Evolutionary conservation across 1,284 basidiomycete species (phyloP), one percentile per base, ranked within the genome.

Genomic region (Ustilago tritici): DNA sequence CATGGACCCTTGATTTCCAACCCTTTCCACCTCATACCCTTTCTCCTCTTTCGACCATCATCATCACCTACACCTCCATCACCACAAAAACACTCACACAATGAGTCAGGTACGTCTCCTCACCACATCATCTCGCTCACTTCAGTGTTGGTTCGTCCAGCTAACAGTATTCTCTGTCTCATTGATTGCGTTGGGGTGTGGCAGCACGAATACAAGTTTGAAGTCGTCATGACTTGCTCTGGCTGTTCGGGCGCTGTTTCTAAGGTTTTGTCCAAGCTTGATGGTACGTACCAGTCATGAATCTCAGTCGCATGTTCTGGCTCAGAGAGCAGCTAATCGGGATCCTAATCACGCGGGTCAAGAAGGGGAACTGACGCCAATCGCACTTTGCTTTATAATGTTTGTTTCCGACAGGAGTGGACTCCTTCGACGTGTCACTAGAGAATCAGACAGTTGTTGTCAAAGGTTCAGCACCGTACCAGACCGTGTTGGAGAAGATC

Each of bases 211-310:
- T 91, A 91, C 87, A 88, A 90, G 80, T 91, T 91, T 79, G 88
- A 91, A 70, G 90, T 91, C 74, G 90, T 90, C 92, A 95, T 95
- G 93, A 90, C 91, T 40, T 95, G 93, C 87, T 82, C 86, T 40
- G 93, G 93, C 36, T 95, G 93, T 88, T 93, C 92, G 35, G 91
- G 91, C 23, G 93, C 93, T 41, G 89, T 95, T 60, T 89, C 88
- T 31, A 90, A 92, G 40, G 93, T 91, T 12, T 88, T 95, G 50
- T 88, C 89, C 71, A 93, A 91, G 87, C 89, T 91, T 4, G 88
- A 91, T 50, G 92, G 92, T 91, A 83, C 68, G 88, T 81, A 12
- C 36, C 23, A 41, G 23, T 28, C 23, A 28, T 28, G 23, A 28
- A 28, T 3, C 23, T 28, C 3, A 28, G 23, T 3, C 3, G 23